Conservation (phyloP, 2,329 filamentous ascomycete species). For the Dactylellina drechsleri region DNA sequence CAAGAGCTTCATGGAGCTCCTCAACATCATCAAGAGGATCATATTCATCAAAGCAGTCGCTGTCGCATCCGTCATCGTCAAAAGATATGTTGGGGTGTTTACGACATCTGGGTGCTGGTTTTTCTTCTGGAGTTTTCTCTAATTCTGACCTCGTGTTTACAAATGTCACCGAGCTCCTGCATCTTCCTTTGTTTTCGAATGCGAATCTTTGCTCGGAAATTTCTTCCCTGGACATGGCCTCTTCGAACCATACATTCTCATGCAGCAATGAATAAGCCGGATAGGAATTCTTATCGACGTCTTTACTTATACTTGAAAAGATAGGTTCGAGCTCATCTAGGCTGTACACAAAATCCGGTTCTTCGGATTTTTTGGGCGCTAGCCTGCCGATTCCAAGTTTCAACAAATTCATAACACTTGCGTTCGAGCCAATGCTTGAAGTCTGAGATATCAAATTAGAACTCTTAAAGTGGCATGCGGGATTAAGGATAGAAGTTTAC, state of each 20-base stretch:
- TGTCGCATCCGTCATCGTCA: constrained; percentile 27
- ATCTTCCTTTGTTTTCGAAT: constrained; percentile 11
- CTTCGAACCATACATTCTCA: constrained; percentile 24
- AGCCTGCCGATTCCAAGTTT: too few species aligned
- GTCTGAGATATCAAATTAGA: too few species aligned
- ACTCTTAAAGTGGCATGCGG: too few species aligned
- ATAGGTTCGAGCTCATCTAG: constrained; percentile 6
- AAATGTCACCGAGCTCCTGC: neutral
- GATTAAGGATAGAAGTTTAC: too few species aligned
- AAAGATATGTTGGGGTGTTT: neutral
- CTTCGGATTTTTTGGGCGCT: neutral
- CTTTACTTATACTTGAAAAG: neutral
- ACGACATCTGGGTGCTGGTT: constrained; percentile 8
- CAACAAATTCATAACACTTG: too few species aligned
- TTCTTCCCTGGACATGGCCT: constrained; percentile 26
- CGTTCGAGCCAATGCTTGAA: too few species aligned
- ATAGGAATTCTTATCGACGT: neutral
- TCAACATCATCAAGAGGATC: constrained; percentile 56
- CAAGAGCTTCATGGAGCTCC: constrained; percentile 15
- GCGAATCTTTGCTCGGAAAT: constrained; percentile 11
- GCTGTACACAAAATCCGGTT: neutral
- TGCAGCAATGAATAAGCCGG: constrained; percentile 21
- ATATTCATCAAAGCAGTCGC: constrained; percentile 56
- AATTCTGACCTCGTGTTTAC: neutral
- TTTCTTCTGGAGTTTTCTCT: neutral